phyloP scores from a whole-genome alignment of 768 basidiomycete genomes.

The Collybia sp. region DNA sequence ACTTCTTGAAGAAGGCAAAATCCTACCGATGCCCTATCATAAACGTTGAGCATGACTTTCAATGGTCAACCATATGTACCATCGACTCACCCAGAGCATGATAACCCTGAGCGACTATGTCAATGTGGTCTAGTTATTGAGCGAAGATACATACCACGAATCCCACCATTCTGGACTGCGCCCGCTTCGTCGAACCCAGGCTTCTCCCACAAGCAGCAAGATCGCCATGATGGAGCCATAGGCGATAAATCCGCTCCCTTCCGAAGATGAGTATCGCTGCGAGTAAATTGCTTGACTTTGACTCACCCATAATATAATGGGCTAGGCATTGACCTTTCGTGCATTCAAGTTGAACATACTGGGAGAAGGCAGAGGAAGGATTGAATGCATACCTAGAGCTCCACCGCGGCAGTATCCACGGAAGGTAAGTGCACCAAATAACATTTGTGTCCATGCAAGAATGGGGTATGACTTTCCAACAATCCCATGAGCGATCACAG shows the following conservation, averaged over 20 bases:
- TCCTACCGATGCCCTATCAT: conserved; percentile 49
- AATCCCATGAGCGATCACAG: conserved; percentile 67
- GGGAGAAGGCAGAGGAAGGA: background rate
- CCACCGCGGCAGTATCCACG: conserved; percentile 79
- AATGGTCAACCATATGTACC: background rate
- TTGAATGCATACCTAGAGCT: conserved; percentile 38
- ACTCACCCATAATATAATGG: conserved; percentile 72
- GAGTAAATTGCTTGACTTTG: background rate
- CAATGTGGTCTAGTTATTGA: background rate
- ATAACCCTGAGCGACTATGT: conserved; percentile 30
- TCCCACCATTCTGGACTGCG: conserved; percentile 85
- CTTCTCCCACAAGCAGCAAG: conserved; percentile 70
- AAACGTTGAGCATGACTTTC: background rate
- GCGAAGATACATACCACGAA: conserved; percentile 50
- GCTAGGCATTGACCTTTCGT: conserved; percentile 73
- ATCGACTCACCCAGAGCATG: conserved; percentile 41
- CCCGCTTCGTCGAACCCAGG: conserved; percentile 67
- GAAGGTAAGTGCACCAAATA: conserved; percentile 77
- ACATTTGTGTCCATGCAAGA: conserved; percentile 84
- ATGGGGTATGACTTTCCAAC: conserved; percentile 83
- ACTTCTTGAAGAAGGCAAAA: background rate
- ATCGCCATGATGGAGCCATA: conserved; percentile 83
- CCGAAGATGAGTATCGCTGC: background rate
- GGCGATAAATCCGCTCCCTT: conserved; percentile 77
- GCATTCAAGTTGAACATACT: conserved; percentile 2